Evolutionary conservation across 2,329 filamentous ascomycete genomes (phyloP).

Genomic region (Pseudocercospora crystallina): DNA sequence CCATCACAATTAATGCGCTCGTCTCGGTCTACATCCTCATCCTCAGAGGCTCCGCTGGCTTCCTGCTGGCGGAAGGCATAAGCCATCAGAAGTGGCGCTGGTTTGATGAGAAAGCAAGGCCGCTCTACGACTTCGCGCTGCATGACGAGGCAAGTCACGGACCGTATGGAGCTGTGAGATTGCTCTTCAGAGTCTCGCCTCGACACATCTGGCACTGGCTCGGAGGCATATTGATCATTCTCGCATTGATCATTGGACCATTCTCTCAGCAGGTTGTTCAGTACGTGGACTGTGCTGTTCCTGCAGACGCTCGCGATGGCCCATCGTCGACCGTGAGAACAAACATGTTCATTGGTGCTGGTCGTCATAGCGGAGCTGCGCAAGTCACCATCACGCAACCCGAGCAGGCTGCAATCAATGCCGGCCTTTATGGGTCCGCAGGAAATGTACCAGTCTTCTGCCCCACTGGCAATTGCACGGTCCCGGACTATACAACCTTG

Average conservation of each 20-base stretch:
- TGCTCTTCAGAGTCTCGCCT: background rate
- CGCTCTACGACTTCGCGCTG: slow-evolving; percentile 10
- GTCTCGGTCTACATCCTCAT: background rate
- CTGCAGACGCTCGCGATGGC: background rate
- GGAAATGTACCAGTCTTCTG: slow-evolving; percentile 1
- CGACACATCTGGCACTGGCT: slow-evolving; percentile 12
- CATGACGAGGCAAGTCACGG: slow-evolving; percentile 12
- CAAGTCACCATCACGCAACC: slow-evolving; percentile 1
- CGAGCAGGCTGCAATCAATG: slow-evolving; percentile 9
- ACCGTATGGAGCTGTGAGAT: slow-evolving; percentile 1
- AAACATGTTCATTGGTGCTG: slow-evolving; percentile 3
- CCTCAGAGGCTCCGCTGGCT: background rate
- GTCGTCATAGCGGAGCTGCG: slow-evolving; percentile 1
- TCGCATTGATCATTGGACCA: slow-evolving; percentile 8
- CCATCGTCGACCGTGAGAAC: slow-evolving; percentile 1
- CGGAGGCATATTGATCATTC: slow-evolving; percentile 6
- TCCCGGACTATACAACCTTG: slow-evolving; percentile 1
- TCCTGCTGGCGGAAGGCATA: slow-evolving; percentile 10
- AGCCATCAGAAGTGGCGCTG: slow-evolving; percentile 13
- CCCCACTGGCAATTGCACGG: slow-evolving; percentile 3
- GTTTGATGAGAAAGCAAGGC: slow-evolving; percentile 6
- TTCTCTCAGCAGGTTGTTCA: slow-evolving; percentile 15
- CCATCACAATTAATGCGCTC: background rate
- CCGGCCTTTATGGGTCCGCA: background rate
- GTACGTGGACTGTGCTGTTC: slow-evolving; percentile 6